A percentile compares a stretch with the other conserved stretches of the same genome.
Conservation (phyloP, 495 filamentous ascomycete species). For the Talaromyces liani region DNA sequence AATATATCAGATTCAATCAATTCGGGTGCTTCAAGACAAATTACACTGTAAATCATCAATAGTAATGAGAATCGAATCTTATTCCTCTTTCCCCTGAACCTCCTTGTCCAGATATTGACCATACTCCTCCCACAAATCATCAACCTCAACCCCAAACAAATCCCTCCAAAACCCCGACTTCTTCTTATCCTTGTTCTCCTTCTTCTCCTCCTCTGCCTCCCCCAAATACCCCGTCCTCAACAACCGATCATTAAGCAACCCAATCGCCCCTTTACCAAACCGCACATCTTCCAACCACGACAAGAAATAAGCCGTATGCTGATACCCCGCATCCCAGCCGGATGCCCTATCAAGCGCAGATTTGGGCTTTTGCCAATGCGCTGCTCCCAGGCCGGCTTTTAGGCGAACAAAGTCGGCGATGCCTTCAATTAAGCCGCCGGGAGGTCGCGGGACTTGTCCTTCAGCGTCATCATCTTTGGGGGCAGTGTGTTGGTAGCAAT, state of each 20-base stretch:
- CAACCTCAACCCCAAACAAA: slow-evolving; percentile 56
- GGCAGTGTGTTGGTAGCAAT: slow-evolving; percentile 85
- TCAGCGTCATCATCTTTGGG: slow-evolving; percentile 23
- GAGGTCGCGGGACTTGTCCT: slow-evolving; percentile 27
- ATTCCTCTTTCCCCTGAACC: background rate
- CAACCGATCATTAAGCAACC: slow-evolving; percentile 60
- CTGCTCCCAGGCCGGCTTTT: slow-evolving; percentile 61
- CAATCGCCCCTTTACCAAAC: slow-evolving; percentile 68
- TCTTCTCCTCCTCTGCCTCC: slow-evolving; percentile 36
- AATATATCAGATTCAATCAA: background rate
- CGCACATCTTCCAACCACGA: slow-evolving; percentile 59
- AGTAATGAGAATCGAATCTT: too few species aligned
- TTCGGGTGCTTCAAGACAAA: background rate
- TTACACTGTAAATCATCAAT: background rate
- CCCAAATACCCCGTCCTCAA: slow-evolving; percentile 45
- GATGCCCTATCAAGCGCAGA: slow-evolving; percentile 33
- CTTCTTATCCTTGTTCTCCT: slow-evolving; percentile 47
- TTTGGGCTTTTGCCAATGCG: slow-evolving; percentile 70
- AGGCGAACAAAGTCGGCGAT: slow-evolving; percentile 92
- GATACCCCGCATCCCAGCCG: slow-evolving; percentile 87
- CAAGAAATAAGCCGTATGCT: slow-evolving; percentile 87
- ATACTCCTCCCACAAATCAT: slow-evolving; percentile 73
- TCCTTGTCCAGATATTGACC: slow-evolving; percentile 27
- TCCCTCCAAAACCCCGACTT: slow-evolving; percentile 56
- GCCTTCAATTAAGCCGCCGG: slow-evolving; percentile 82